A percentile compares a stretch with the other conserved stretches of the same genome.
Conservation (phyloP, 306 rosid species). For the Trifolium subterraneum region DNA sequence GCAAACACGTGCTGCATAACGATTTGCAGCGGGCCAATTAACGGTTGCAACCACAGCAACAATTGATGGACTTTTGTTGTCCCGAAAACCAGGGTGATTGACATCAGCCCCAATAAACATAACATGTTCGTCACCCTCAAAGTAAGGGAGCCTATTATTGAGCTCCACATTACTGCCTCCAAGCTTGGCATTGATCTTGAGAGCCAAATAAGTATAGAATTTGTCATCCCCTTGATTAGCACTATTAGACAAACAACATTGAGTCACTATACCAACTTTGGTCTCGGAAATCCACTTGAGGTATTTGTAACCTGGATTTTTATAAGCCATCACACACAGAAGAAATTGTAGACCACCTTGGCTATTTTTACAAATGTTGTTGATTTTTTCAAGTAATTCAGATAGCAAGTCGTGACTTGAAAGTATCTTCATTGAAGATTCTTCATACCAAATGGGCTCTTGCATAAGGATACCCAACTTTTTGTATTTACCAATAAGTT, state of each 20-base stretch:
- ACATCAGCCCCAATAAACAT: conserved; percentile 92
- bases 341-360: conserved; percentile 57
- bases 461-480: conserved; percentile 68
- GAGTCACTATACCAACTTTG: conserved; percentile 74
- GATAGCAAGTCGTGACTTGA: conserved; percentile 38
- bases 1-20: conserved; percentile 73
- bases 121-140: conserved; percentile 58
- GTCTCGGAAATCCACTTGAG: conserved; percentile 83
- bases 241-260: conserved; percentile 68
- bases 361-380: conserved; percentile 27
- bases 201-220: conserved; percentile 67
- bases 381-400: conserved; percentile 54
- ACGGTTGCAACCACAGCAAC: conserved; percentile 82
- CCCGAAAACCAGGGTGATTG: conserved; percentile 67
- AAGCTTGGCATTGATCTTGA: conserved; percentile 86
- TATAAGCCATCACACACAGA: conserved; percentile 75
- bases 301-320: conserved; percentile 64
- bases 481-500: conserved; percentile 51
- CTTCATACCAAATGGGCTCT: conserved; percentile 50
- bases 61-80: conserved; percentile 64
- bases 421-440: conserved; percentile 57
- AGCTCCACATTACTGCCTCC: conserved; percentile 92
- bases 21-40: conserved; percentile 86
- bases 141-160: conserved; percentile 49
- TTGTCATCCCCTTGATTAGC: conserved; percentile 62